Conservation (phyloP, 805 yeast genomes). For the Clavispora phyllophila region DNA sequence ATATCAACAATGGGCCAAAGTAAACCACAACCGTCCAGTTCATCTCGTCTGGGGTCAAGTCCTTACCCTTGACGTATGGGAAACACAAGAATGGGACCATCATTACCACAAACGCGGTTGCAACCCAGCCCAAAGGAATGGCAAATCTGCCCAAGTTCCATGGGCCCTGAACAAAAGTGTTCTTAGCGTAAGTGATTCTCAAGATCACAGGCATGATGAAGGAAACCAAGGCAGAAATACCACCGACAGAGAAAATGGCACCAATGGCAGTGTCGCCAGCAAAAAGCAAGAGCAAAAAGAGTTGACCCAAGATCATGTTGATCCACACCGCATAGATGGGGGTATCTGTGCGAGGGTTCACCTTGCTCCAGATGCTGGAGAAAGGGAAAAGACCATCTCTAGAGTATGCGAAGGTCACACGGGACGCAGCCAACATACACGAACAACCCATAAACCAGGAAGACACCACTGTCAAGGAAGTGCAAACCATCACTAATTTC, state of each 20-base stretch:
- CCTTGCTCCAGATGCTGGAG: constrained; percentile 44
- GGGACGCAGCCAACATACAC: constrained; percentile 61
- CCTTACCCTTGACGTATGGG: constrained; percentile 38
- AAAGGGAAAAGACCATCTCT: constrained; percentile 66
- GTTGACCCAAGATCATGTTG: constrained; percentile 50
- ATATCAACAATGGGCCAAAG: constrained; percentile 53
- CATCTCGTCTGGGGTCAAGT: constrained; percentile 42
- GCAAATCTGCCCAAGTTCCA: constrained; percentile 57
- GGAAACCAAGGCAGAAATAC: constrained; percentile 63
- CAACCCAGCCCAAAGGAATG: constrained; percentile 43
- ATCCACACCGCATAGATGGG: constrained; percentile 64
- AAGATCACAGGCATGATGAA: constrained; percentile 60
- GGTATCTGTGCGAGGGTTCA: constrained; percentile 49
- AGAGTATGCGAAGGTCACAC: constrained; percentile 64
- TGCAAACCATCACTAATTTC: constrained; percentile 37
- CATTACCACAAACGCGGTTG: constrained; percentile 44
- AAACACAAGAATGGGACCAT: constrained; percentile 60
- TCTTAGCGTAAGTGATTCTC: constrained; percentile 50
- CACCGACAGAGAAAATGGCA: constrained; percentile 71
- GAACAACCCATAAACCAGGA: constrained; percentile 50
- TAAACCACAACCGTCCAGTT: constrained; percentile 57
- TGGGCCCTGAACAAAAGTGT: constrained; percentile 57
- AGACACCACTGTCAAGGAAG: constrained; percentile 39
- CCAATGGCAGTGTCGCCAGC: constrained; percentile 63
- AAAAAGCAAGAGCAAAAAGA: constrained; percentile 52